Base-by-base conservation (phyloP, 2,329 filamentous ascomycete genomes). In the Delphinella strobiligena region DNA sequence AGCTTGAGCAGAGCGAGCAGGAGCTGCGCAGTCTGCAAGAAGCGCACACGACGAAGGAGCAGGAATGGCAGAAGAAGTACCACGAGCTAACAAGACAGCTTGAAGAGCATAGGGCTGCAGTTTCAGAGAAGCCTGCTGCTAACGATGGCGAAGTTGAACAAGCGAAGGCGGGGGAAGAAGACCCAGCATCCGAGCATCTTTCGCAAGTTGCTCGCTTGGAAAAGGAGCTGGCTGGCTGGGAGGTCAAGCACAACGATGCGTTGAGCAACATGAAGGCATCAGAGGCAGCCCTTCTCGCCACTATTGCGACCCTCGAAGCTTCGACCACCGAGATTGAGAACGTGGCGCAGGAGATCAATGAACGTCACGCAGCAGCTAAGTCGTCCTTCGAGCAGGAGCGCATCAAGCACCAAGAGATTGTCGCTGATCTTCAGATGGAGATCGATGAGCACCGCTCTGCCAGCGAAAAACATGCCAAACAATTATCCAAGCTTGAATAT, bases 1-100 rank as follows among this genome's bases (percentile, higher is more conserved):
- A 95, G 60, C 73, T 98, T 4, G 76, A 88, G 54, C 79, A 86
- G 59, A 93, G 81, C 50, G 88, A 96, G 60, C 60, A 74, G 49
- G 79, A 89, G 54, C 78, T 95, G 46, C 72, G 72, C 43, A 67
- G 76, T 38, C 71, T 94, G 52, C 81, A 84, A 37, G 78, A 85
- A 36, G 68, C 74, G 0, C 79, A 95, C 49, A 69, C 72, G n/a
- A 61, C 67, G 11, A 78, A 84, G 19, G 89, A 96, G 61, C 72
- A 75, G 55, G 78, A 88, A 51, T 68, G 96, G 2, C 66, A 76
- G 36, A 65, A 69, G 7, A 79, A 95, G 60, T 66, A 96, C 16
- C 74, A 82, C 36, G 68, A 62, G 17, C 68, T 95, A 19, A 80
- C 77, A 39, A 59, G 67, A 16, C 67, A 75, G 2, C 53, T 81